phyloP scores from a whole-genome alignment of 1,284 basidiomycete species.

The Boletellus deceptivus region DNA sequence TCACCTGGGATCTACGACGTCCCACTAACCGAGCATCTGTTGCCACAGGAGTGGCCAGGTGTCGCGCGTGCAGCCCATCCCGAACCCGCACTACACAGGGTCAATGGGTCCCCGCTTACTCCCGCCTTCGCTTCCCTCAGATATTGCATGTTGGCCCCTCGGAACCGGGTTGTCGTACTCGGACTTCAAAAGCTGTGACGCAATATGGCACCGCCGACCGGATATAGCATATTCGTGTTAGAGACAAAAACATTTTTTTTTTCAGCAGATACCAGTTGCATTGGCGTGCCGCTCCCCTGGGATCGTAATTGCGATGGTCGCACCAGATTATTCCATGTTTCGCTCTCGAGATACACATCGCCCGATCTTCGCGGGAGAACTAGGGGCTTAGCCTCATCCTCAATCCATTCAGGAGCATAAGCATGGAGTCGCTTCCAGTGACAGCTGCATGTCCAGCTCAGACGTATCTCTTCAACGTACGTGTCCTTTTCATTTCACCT shows the following conservation, averaged over 20 bases:
- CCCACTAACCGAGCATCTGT: not conserved
- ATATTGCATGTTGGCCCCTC: not conserved
- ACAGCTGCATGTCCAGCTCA: constrained; percentile 11
- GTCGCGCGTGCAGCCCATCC: constrained; percentile 1
- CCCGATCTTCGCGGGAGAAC: constrained; percentile 36
- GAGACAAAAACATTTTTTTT: not conserved
- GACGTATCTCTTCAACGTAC: constrained; percentile 2
- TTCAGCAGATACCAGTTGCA: too few species aligned
- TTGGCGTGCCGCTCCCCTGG: not conserved
- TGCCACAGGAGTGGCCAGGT: not conserved
- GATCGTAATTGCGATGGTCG: constrained; percentile 3
- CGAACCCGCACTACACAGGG: constrained; percentile 9
- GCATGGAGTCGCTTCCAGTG: constrained; percentile 7
- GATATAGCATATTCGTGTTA: not conserved
- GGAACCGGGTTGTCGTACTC: constrained; percentile 3
- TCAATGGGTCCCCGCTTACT: constrained; percentile 3
- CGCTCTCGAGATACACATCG: constrained; percentile 2
- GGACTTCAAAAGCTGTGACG: not conserved
- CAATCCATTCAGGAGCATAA: constrained; percentile 19
- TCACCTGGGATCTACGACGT: constrained; percentile 1
- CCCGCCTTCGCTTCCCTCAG: constrained; percentile 2
- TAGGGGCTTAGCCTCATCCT: not conserved
- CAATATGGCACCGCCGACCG: constrained; percentile 1
- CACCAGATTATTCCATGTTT: not conserved
- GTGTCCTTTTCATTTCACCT: constrained; percentile 10